Percentiles rank a stretch among this genome's conserved stretches.
These are phyloP conservation scores for Epichloe festucae DNA, from an alignment of 2,329 filamentous ascomycete genomes.

Conservation along the genomic window DNA sequence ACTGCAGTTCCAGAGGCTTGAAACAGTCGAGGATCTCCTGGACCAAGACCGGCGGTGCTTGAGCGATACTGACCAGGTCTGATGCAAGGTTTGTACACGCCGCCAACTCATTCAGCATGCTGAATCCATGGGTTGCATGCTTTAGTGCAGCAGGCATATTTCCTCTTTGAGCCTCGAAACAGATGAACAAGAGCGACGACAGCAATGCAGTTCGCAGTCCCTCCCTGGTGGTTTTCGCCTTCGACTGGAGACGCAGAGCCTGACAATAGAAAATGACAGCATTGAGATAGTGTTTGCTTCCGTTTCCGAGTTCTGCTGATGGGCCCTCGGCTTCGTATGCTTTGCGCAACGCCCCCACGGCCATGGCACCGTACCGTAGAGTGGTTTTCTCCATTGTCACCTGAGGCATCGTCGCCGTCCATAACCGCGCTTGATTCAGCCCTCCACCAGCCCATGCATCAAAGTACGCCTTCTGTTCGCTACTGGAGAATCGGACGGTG, in stretches of 20 bases:
- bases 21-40: constrained; percentile 27
- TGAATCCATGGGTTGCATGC: constrained; percentile 27
- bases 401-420: constrained; percentile 28
- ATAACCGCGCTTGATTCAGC: constrained; percentile 21
- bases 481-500: constrained; percentile 20
- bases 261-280: constrained; percentile 28
- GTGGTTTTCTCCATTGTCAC: constrained; percentile 24
- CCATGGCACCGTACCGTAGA: constrained; percentile 27
- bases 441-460: constrained; percentile 24
- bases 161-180: constrained; percentile 27
- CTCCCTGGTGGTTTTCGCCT: constrained; percentile 22
- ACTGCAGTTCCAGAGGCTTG: constrained; percentile 25
- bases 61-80: constrained; percentile 23
- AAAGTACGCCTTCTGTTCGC: constrained; percentile 24
- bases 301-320: constrained; percentile 9
- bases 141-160: constrained; percentile 27
- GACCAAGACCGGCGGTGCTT: constrained; percentile 22
- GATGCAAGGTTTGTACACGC: constrained; percentile 23
- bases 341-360: constrained; percentile 25
- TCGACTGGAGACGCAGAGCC: constrained; percentile 26
- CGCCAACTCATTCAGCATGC: constrained; percentile 26
- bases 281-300: constrained; percentile 27
- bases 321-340: constrained; percentile 17
- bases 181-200: constrained; percentile 27
- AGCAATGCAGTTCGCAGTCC: constrained; percentile 25